Base-by-base conservation (phyloP, 176 grass and related monocot species). In the Typha latifolia region DNA sequence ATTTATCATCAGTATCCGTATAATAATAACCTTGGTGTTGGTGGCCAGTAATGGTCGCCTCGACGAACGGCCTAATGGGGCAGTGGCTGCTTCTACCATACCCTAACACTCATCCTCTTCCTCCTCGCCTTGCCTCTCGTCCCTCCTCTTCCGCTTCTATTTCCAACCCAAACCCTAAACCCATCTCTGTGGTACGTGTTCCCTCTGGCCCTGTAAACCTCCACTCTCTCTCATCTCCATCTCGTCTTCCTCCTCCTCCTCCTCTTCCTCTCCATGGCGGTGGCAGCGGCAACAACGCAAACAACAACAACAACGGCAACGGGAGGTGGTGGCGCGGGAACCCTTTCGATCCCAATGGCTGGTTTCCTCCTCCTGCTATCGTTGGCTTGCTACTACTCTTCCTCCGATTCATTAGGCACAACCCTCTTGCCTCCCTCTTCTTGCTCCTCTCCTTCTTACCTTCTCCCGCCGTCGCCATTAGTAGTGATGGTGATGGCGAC, bases 351-450 rank as follows among this genome's bases (percentile, higher is more conserved):
- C 48, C 69, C 11, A 43, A 76, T 5, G 53, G 67, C 34, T 23
- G 61, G 32, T 51, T 29, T 81, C 18, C 69, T 86, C 51, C 66
- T 77, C 69, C 88, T 72, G 26, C 75, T 27, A 14, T 59, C n/a
- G 2, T 59, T 59, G 53, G 16, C 53, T 21, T 21, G 11, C 7
- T 59, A 16, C 53, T 59, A 19, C 53, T 59, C 53, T 59, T 21
- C 53, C 53, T 59, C 53, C 18, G 5, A 59, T 6, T 11, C 18
- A 2, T 19, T 11, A 10, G 5, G 16, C 4, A 43, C 1, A 69
- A 52, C 61, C 84, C 66, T 23, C 84, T 66, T 21, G 53, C 66
- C 55, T 72, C 61, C 78, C 14, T 74, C 74, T 12, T 29, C 27
- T 51, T 74, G 14, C 72, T 91, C 13, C 27, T 75, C 12, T 75